Evolutionary conservation across 768 basidiomycete genomes (phyloP).

Genomic region (Tulasnella sp.): DNA sequence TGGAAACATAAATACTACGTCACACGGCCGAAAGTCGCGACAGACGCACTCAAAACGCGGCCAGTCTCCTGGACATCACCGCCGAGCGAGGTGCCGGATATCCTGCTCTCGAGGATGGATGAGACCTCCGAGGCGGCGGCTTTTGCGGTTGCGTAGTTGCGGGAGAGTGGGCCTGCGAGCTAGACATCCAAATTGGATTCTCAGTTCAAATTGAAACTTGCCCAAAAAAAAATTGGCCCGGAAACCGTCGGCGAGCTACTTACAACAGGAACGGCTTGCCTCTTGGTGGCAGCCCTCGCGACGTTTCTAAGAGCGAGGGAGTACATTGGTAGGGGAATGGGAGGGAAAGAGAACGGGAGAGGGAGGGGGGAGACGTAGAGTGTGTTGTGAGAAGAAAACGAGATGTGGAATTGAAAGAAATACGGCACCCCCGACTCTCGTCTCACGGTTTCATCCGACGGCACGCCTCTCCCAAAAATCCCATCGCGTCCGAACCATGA

Average conservation of each 20-base stretch:
- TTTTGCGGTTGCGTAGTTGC: constrained; percentile 97
- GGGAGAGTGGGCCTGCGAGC: constrained; percentile 46
- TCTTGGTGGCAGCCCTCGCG: constrained; percentile 70
- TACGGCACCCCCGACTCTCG: constrained; percentile 3
- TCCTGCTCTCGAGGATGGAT: constrained; percentile 97
- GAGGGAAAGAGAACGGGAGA: constrained; percentile 25
- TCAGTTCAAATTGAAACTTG: constrained; percentile 29
- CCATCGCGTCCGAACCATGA: not conserved
- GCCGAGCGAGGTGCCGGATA: constrained; percentile 86
- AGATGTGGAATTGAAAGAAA: constrained; percentile 17
- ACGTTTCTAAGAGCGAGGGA: constrained; percentile 84
- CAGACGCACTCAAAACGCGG: constrained; percentile 88
- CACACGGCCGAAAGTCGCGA: constrained; percentile 33
- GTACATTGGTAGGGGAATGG: constrained; percentile 60
- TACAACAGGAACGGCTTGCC: constrained; percentile 43
- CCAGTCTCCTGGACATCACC: constrained; percentile 99
- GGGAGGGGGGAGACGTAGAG: constrained; percentile 47
- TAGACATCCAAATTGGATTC: constrained; percentile 29
- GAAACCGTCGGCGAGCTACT: not conserved
- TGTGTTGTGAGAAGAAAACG: constrained; percentile 46
- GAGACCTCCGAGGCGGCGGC: constrained; percentile 99
- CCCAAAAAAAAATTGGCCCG: not conserved
- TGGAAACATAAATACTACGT: constrained; percentile 37
- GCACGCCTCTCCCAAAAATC: constrained; percentile 11
- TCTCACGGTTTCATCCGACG: constrained; percentile 32